Conservation (phyloP, 2,329 filamentous ascomycete genomes). For the Pyrenochaeta sp. region DNA sequence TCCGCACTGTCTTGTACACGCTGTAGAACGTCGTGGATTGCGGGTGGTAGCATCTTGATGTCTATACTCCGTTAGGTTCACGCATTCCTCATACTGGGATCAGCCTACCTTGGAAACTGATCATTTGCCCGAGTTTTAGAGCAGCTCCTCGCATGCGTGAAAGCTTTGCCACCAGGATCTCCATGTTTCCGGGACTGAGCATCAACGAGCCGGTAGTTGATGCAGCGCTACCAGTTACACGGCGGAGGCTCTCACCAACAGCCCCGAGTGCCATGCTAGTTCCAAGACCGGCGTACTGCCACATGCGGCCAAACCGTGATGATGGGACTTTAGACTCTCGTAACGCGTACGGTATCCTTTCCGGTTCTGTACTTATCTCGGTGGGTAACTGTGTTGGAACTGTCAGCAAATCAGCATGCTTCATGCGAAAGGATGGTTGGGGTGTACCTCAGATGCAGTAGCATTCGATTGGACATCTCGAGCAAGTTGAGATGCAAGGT, state of each 20-base stretch:
- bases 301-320: constrained; percentile 83
- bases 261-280: constrained; percentile 96
- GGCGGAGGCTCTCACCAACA: constrained; percentile 82
- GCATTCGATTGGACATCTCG: constrained; percentile 50
- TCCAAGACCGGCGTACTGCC: constrained; percentile 93
- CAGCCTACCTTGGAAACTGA: constrained; percentile 81
- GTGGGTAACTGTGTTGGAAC: constrained; percentile 43
- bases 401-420: constrained; percentile 58
- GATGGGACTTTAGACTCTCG: constrained; percentile 91
- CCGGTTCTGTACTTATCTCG: constrained; percentile 35
- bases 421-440: constrained; percentile 3
- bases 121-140: constrained; percentile 96
- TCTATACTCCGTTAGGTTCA: constrained; percentile 60
- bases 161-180: constrained; percentile 88
- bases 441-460: constrained; percentile 40
- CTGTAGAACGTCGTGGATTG: constrained; percentile 89
- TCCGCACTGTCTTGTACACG: constrained; percentile 96
- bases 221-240: constrained; percentile 74
- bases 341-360: constrained; percentile 69
- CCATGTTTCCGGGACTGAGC: constrained; percentile 89
- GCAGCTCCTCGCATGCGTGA: constrained; percentile 97
- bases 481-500: constrained; percentile 58
- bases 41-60: constrained; percentile 87
- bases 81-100: not conserved
- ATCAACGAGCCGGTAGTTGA: constrained; percentile 75